Conservation (phyloP, 2,329 filamentous ascomycete genomes). For the Sporothrix pseudoabietina region DNA sequence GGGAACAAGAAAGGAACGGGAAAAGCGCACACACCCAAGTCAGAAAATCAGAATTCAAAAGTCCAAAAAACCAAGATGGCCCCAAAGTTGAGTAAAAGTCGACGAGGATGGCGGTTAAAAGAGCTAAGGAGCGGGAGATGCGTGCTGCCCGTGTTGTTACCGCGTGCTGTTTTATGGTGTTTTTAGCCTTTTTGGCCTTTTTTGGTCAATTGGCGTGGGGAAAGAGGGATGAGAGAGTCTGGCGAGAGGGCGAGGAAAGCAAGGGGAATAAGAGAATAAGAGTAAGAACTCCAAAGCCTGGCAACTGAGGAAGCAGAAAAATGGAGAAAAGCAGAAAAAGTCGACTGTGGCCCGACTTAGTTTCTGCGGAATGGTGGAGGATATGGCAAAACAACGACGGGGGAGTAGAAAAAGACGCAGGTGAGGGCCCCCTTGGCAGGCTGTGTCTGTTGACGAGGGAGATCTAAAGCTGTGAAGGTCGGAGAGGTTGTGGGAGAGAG, state of each 20-base stretch:
- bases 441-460: not conserved
- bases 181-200: not conserved
- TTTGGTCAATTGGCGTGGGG: not conserved
- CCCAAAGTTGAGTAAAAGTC: not conserved
- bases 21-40: not conserved
- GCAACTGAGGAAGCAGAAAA: slow-evolving; percentile 11
- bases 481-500: not conserved
- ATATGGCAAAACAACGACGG: slow-evolving; percentile 8
- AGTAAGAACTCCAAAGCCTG: not conserved
- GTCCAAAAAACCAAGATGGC: not conserved
- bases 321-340: slow-evolving; percentile 13
- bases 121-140: slow-evolving; percentile 12
- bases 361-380: slow-evolving; percentile 15
- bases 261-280: slow-evolving; percentile 11
- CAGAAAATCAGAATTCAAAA: not conserved
- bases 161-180: not conserved
- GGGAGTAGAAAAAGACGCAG: slow-evolving; percentile 25
- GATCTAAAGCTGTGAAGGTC: not conserved
- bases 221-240: not conserved
- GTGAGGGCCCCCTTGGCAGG: not conserved
- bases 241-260: not conserved
- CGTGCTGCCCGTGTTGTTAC: not conserved
- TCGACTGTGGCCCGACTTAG: slow-evolving; percentile 10
- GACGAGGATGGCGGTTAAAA: slow-evolving; percentile 1
- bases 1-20: slow-evolving; percentile 3